These are phyloP conservation scores for Byssochlamys sp. DNA, from an alignment of 2,329 filamentous ascomycete species.

Conservation along the genomic window DNA sequence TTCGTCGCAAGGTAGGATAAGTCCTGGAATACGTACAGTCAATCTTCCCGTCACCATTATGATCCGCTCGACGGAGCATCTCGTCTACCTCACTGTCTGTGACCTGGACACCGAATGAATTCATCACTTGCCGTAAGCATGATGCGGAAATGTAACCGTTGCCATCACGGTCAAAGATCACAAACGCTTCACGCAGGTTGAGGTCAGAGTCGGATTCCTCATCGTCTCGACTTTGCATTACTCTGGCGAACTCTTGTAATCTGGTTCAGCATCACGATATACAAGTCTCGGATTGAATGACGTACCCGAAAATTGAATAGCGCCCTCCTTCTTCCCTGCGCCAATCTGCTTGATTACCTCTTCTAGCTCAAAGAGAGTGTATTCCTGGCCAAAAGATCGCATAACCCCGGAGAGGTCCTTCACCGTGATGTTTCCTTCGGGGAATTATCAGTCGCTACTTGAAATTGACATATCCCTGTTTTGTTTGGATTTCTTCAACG, in stretches of 20 bases:
- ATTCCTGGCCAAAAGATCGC: not conserved
- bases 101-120: not conserved
- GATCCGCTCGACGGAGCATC: not conserved
- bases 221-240: not conserved
- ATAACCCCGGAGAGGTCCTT: not conserved
- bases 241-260: not conserved
- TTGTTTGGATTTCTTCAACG: not conserved
- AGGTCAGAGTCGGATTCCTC: not conserved
- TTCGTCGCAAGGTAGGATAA: not conserved
- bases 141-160: not conserved
- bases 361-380: not conserved
- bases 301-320: not conserved
- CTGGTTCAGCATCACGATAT: not conserved
- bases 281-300: not conserved
- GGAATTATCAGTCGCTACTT: not conserved
- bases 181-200: not conserved
- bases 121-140: not conserved
- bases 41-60: not conserved
- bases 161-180: not conserved
- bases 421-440: not conserved
- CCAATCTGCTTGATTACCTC: not conserved
- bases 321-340: not conserved
- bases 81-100: not conserved
- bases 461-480: not conserved
- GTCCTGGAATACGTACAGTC: not conserved